These are phyloP conservation scores for Cupressus sempervirens DNA, from an alignment of 75 land plant genomes.

Conservation along the genomic window DNA sequence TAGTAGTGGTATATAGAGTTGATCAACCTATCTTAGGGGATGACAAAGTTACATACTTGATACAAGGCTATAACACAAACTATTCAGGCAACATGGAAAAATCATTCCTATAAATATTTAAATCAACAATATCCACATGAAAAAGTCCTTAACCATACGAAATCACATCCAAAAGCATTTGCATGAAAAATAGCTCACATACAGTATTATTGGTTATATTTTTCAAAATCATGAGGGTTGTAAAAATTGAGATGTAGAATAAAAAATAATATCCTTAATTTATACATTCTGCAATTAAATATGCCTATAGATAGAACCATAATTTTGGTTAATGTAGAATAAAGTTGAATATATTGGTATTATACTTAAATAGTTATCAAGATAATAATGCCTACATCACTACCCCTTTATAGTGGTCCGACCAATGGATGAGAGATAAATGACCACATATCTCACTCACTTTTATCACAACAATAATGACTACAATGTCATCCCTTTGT, in stretches of 20 bases:
- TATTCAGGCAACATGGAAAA: not conserved
- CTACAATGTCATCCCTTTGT: not conserved
- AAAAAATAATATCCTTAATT: not conserved
- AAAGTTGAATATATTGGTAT: not conserved
- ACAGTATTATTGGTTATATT: not conserved
- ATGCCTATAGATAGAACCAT: not conserved
- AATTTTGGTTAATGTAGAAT: not conserved
- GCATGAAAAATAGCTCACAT: not conserved
- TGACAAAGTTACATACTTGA: constrained; percentile 1
- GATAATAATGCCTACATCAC: not conserved
- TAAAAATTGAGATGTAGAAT: not conserved
- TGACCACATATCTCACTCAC: not conserved
- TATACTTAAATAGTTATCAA: not conserved
- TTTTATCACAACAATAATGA: not conserved
- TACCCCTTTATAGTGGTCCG: not conserved
- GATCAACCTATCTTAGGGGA: not conserved
- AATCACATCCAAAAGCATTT: not conserved
- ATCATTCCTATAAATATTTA: not conserved
- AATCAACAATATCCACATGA: not conserved
- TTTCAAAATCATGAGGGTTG: not conserved
- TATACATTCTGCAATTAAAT: not conserved
- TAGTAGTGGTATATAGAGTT: not conserved
- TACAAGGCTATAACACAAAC: not conserved
- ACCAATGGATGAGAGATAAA: not conserved
- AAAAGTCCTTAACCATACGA: not conserved